phyloP scores from a whole-genome alignment of 164 flowering plant species.

The Vitis rupestris region DNA sequence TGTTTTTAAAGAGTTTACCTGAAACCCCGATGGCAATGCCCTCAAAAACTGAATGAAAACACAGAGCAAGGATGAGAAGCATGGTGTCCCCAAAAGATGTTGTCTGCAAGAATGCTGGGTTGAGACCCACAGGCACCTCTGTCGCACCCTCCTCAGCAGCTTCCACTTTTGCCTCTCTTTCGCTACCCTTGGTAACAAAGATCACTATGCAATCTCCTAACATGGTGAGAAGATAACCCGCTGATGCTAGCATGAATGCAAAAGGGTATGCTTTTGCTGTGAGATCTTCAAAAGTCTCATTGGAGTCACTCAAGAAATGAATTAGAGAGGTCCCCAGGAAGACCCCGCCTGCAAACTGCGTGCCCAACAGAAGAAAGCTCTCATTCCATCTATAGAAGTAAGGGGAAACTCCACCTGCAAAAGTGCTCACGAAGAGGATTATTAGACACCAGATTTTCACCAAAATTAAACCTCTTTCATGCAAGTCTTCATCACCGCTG shows the following conservation, averaged over 20 bases:
- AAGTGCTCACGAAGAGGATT: constrained; percentile 62
- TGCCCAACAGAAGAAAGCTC: constrained; percentile 67
- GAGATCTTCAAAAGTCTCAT: constrained; percentile 42
- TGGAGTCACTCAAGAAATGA: constrained; percentile 83
- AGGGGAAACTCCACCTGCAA: constrained; percentile 76
- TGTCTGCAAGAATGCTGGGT: constrained; percentile 40
- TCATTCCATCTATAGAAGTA: constrained; percentile 82
- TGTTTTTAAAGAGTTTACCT: constrained; percentile 30
- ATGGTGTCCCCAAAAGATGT: constrained; percentile 63
- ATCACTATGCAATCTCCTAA: constrained; percentile 55
- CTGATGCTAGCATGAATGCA: constrained; percentile 72
- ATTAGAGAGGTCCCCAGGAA: constrained; percentile 73
- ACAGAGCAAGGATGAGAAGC: constrained; percentile 68
- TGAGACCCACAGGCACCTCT: constrained; percentile 9
- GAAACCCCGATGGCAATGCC: constrained; percentile 87
- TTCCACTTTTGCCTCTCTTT: constrained; percentile 27
- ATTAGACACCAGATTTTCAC: constrained; percentile 76
- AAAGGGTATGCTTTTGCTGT: constrained; percentile 62
- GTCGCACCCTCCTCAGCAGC: constrained; percentile 30
- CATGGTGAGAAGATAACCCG: constrained; percentile 79
- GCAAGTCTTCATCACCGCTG: constrained; percentile 23
- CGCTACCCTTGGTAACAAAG: constrained; percentile 13
- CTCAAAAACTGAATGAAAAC: constrained; percentile 86
- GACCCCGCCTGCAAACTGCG: constrained; percentile 88
- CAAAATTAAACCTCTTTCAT: constrained; percentile 39